phyloP scores from a whole-genome alignment of 176 grass and related monocot genomes.

The Ampelocalamus luodianensis region DNA sequence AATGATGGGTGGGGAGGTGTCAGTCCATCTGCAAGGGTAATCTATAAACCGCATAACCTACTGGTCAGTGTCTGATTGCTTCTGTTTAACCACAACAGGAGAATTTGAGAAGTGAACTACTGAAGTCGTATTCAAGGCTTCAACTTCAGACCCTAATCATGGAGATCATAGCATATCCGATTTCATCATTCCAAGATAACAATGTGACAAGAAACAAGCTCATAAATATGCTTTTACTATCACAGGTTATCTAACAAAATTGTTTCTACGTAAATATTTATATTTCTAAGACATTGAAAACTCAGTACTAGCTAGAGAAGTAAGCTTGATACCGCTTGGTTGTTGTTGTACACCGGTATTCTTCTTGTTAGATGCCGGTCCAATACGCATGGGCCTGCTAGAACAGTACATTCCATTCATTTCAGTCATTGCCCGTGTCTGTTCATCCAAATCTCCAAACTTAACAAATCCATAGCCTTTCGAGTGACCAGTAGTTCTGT shows the following conservation, averaged over 20 bases:
- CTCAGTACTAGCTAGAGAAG: not conserved
- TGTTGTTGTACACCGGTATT: constrained; percentile 52
- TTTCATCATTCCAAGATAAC: not conserved
- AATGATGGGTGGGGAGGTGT: not conserved
- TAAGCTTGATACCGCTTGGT: constrained; percentile 43
- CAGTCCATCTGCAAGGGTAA: not conserved
- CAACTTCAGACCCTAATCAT: not conserved
- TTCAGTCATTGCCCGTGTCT: constrained; percentile 76
- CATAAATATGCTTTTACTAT: not conserved
- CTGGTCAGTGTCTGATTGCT: not conserved
- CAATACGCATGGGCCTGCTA: constrained; percentile 71
- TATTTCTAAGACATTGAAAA: constrained; percentile 15
- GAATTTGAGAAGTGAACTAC: not conserved
- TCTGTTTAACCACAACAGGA: not conserved
- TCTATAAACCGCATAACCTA: not conserved
- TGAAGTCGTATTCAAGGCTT: not conserved
- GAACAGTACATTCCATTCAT: constrained; percentile 83
- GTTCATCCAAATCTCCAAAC: constrained; percentile 69
- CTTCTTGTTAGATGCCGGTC: constrained; percentile 69
- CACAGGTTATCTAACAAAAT: not conserved
- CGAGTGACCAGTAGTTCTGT: constrained; percentile 59
- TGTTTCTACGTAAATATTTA: constrained; percentile 4
- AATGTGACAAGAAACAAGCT: not conserved
- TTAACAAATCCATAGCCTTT: constrained; percentile 92
- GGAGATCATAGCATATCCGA: not conserved